These are phyloP conservation scores for Gilbertella persicaria DNA, from an alignment of 371 early-diverging fungal genomes.

Conservation along the genomic window DNA sequence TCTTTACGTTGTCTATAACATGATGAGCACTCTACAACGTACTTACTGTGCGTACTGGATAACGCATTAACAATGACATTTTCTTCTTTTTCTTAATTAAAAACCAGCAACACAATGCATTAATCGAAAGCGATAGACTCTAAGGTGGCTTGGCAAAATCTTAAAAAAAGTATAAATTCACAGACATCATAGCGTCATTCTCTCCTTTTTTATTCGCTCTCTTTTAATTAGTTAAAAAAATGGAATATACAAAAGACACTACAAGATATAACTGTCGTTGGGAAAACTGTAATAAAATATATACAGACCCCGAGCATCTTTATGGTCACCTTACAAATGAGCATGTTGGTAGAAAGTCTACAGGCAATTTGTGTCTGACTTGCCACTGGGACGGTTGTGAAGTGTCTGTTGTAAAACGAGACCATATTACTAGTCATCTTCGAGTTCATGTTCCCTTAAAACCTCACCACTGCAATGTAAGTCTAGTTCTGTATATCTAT, in stretches of 20 bases:
- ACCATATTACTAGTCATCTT: constrained; percentile 93
- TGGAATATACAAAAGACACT: not conserved
- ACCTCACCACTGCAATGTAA: constrained; percentile 78
- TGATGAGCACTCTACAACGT: too few species aligned
- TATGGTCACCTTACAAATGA: constrained; percentile 83
- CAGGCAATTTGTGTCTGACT: constrained; percentile 82
- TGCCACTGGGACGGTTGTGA: constrained; percentile 91
- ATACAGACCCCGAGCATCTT: constrained; percentile 78
- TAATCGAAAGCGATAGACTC: too few species aligned
- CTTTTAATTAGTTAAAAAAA: not conserved
- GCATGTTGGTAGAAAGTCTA: constrained; percentile 89
- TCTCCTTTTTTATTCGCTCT: not conserved
- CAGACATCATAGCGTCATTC: not conserved
- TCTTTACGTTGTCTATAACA: too few species aligned
- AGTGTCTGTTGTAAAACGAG: constrained; percentile 78
- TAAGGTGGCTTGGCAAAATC: not conserved
- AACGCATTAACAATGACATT: too few species aligned
- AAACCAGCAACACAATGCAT: too few species aligned
- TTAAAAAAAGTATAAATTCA: not conserved
- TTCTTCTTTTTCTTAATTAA: too few species aligned
- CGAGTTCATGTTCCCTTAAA: constrained; percentile 90
- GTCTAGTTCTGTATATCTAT: not conserved
- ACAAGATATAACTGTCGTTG: constrained; percentile 43
- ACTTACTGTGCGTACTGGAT: too few species aligned
- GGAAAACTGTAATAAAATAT: constrained; percentile 51